Conservation (phyloP, 2,329 filamentous ascomycete genomes). For the Colletotrichum acutatum region DNA sequence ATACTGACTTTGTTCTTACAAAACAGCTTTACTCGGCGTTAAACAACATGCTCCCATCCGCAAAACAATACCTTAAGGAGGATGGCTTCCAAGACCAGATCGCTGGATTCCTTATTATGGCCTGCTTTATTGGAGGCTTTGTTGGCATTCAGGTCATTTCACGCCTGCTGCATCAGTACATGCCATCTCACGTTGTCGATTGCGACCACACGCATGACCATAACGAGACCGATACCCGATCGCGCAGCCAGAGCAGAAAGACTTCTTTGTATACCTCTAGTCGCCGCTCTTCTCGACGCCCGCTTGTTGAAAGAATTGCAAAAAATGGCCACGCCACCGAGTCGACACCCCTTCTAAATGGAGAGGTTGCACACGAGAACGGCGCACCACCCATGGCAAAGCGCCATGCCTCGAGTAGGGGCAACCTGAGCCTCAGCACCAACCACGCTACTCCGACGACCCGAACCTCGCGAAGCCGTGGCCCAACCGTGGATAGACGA, state of each 20-base stretch:
- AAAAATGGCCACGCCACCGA: slow-evolving; percentile 48
- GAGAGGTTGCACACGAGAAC: slow-evolving; percentile 40
- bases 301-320: slow-evolving; percentile 33
- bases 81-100: slow-evolving; percentile 73
- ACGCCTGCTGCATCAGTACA: slow-evolving; percentile 75
- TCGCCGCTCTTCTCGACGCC: slow-evolving; percentile 42
- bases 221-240: slow-evolving; percentile 46
- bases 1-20: slow-evolving; percentile 12
- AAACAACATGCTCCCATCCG: slow-evolving; percentile 92
- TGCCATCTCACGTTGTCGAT: slow-evolving; percentile 83
- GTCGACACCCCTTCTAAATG: slow-evolving; percentile 59
- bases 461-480: slow-evolving; percentile 38
- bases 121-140: slow-evolving; percentile 77
- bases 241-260: slow-evolving; percentile 35
- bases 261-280: slow-evolving; percentile 38
- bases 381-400: slow-evolving; percentile 41
- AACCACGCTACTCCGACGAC: slow-evolving; percentile 18
- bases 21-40: slow-evolving; percentile 87
- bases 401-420: slow-evolving; percentile 43
- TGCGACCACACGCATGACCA: slow-evolving; percentile 82
- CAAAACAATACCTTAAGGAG: slow-evolving; percentile 79
- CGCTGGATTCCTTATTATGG: slow-evolving; percentile 77
- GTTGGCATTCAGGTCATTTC: slow-evolving; percentile 81
- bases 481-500: slow-evolving; percentile 52
- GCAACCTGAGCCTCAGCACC: slow-evolving; percentile 39